A percentile compares a stretch with the other conserved stretches of the same genome.
Evolutionary conservation across 1,284 basidiomycete species (phyloP).

Genomic region (Neolentinus lepideus): DNA sequence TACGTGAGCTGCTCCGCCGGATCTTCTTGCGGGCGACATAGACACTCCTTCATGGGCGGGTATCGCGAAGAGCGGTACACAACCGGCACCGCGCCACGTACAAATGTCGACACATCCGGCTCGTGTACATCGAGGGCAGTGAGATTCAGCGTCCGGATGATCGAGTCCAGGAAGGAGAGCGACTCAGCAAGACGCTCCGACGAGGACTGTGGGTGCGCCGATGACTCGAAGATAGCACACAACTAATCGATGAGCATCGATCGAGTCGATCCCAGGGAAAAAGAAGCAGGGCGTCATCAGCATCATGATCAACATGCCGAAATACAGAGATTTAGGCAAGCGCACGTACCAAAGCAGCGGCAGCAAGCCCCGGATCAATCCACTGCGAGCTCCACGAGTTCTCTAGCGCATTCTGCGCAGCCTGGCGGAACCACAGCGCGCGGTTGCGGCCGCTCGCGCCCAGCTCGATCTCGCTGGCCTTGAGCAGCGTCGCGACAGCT

Average conservation of each 20-base stretch:
- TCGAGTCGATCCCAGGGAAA: conserved; percentile 2
- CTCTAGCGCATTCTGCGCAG: conserved; percentile 48
- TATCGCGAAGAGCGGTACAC: conserved; percentile 26
- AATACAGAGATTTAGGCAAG: neutral
- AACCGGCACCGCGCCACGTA: conserved; percentile 38
- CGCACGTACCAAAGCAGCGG: conserved; percentile 62
- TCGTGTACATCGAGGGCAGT: conserved; percentile 50
- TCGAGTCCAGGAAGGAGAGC: conserved; percentile 51
- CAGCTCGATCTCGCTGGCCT: conserved; percentile 59
- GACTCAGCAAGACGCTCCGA: conserved; percentile 44
- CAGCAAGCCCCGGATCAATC: conserved; percentile 57
- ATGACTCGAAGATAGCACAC: conserved; percentile 67
- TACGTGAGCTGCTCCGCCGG: neutral
- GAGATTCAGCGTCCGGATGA: conserved; percentile 48
- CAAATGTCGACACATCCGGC: conserved; percentile 43
- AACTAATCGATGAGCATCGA: conserved; percentile 34
- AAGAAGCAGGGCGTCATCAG: neutral
- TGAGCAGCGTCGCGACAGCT: conserved; percentile 66
- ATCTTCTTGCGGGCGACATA: neutral
- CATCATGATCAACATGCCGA: neutral
- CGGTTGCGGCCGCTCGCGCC: conserved; percentile 41
- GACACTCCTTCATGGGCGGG: conserved; percentile 8
- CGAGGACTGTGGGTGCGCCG: conserved; percentile 58
- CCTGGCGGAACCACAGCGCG: conserved; percentile 45
- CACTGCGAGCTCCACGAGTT: conserved; percentile 41